phyloP scores from a whole-genome alignment of 179 eudicot species.

The Gypsophila paniculata region DNA sequence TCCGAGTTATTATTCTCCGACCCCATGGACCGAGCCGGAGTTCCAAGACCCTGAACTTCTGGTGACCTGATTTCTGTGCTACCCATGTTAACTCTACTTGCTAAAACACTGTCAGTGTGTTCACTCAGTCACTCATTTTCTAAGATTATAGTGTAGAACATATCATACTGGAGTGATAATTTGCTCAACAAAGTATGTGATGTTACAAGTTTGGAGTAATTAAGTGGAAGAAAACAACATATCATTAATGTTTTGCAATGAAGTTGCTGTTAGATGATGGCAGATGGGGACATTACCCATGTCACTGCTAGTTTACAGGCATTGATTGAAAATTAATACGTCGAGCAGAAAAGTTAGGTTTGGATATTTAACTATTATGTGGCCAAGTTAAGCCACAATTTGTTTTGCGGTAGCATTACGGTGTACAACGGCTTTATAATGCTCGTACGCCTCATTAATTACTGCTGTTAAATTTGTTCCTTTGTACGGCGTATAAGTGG shows the following conservation, averaged over 20 bases:
- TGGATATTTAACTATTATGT: not conserved
- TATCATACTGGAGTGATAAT: slow-evolving; percentile 1
- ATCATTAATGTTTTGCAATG: slow-evolving; percentile 3
- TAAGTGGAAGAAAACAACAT: not conserved
- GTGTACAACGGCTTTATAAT: too few relatives aligned
- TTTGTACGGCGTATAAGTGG: too few relatives aligned
- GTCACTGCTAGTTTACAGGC: slow-evolving; percentile 12
- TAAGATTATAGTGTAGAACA: slow-evolving; percentile 1
- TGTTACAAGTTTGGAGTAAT: slow-evolving; percentile 6
- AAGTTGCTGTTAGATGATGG: slow-evolving; percentile 15
- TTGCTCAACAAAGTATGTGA: not conserved
- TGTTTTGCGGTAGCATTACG: too few relatives aligned
- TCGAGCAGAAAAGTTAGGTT: slow-evolving; percentile 7
- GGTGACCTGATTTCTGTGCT: slow-evolving; percentile 59
- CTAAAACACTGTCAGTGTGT: too few relatives aligned
- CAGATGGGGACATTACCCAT: not conserved
- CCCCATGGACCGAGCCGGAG: slow-evolving; percentile 12
- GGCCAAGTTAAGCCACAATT: too few relatives aligned
- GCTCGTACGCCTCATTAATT: too few relatives aligned
- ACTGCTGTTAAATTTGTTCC: too few relatives aligned
- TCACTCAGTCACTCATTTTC: not conserved
- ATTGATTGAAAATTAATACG: slow-evolving; percentile 12
- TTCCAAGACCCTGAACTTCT: slow-evolving; percentile 21
- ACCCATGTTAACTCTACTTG: slow-evolving; percentile 18
- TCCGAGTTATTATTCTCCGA: slow-evolving; percentile 23